Evolutionary conservation across 2,329 filamentous ascomycete genomes (phyloP).

Genomic region (Dryadomyces sulphureus): DNA sequence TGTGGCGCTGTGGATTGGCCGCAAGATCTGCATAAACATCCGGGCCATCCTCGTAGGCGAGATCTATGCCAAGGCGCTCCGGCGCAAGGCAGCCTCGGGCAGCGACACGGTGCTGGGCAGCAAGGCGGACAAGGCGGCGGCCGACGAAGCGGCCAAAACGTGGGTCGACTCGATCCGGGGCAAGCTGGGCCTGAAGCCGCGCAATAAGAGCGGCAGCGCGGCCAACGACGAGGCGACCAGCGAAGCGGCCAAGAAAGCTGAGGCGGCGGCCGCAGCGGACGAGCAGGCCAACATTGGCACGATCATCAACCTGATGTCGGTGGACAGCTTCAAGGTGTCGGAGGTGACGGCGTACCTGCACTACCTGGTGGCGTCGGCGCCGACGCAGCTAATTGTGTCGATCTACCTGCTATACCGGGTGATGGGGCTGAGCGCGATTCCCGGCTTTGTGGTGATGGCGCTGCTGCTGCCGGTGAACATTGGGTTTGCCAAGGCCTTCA

Average conservation of each 20-base stretch:
- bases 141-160: conserved; percentile 22
- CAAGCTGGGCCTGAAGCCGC: conserved; percentile 41
- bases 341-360: conserved; percentile 92
- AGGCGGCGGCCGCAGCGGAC: conserved; percentile 29
- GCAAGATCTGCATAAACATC: conserved; percentile 84
- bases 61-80: conserved; percentile 88
- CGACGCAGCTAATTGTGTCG: conserved; percentile 73
- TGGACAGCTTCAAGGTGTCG: conserved; percentile 96
- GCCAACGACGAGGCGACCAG: conserved; percentile 17
- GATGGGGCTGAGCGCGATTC: conserved; percentile 84
- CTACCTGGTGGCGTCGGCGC: conserved; percentile 85
- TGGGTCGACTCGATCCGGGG: conserved; percentile 36
- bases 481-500: conserved; percentile 72
- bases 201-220: conserved; percentile 19
- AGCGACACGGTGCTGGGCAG: conserved; percentile 59
- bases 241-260: conserved; percentile 20
- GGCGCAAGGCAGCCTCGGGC: conserved; percentile 73
- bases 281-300: conserved; percentile 84
- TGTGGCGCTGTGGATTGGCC: conserved; percentile 81
- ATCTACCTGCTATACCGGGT: conserved; percentile 75
- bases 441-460: conserved; percentile 81
- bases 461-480: conserved; percentile 84
- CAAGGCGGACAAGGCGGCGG: conserved; percentile 21
- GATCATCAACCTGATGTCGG: conserved; percentile 99
- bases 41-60: conserved; percentile 94